Conservation (phyloP, 2,329 filamentous ascomycete genomes). For the Clarireedia sp. region DNA sequence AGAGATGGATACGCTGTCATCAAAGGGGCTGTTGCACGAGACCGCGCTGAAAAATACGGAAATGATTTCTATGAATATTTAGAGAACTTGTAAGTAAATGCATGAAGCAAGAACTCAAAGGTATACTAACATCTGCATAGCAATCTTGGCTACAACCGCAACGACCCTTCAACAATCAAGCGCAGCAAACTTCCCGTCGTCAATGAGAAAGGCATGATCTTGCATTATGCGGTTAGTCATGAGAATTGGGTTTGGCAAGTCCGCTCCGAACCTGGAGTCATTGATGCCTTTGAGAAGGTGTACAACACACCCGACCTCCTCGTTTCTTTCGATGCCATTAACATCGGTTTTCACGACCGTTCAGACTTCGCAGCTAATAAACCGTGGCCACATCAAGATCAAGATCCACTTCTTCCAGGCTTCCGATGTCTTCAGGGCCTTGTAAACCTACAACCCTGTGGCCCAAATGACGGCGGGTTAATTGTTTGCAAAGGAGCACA, state of each 20-base stretch:
- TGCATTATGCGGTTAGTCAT: conserved; percentile 18
- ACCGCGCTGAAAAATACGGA: conserved; percentile 1
- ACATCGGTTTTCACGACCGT: conserved; percentile 26
- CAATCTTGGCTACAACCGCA: no score
- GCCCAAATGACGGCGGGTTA: conserved; percentile 30
- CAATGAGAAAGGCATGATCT: no score
- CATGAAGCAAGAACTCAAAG: no score
- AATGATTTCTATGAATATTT: no score
- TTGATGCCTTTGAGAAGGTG: conserved; percentile 34
- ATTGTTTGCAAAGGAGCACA: conserved; percentile 29
- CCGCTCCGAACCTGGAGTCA: conserved; percentile 32
- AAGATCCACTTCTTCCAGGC: conserved; percentile 32
- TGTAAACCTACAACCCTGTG: conserved; percentile 32
- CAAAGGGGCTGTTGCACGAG: conserved; percentile 10
- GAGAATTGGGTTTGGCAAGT: conserved; percentile 35
- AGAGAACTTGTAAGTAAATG: no score
- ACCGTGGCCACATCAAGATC: conserved; percentile 36
- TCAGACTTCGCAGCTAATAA: conserved; percentile 11
- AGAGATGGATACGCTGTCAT: conserved; percentile 10
- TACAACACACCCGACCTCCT: conserved; percentile 36
- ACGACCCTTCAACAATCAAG: no score
- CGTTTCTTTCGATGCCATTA: conserved; percentile 39
- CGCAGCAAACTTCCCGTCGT: no score
- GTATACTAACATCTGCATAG: no score
- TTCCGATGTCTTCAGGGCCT: conserved; percentile 39